Conservation (phyloP, 352 stramenopile genomes). For the Poterioochromonas sp. region DNA sequence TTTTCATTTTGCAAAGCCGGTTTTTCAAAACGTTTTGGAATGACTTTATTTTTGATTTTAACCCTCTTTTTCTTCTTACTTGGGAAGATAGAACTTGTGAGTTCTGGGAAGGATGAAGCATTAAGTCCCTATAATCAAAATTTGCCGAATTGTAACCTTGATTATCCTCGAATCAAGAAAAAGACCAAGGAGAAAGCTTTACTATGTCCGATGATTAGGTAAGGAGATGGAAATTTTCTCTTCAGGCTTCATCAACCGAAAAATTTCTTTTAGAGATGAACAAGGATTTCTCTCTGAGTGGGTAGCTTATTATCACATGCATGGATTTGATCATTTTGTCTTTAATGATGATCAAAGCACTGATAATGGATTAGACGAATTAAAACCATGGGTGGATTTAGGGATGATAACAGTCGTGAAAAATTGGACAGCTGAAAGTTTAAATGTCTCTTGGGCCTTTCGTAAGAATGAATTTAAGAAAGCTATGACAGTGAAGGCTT, state of each 20-base stretch:
- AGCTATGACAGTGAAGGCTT: conserved; percentile 17
- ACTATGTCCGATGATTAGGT: conserved; percentile 22
- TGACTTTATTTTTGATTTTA: no score
- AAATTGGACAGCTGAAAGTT: conserved; percentile 25
- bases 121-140: conserved; percentile 24
- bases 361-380: conserved; percentile 5
- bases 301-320: conserved; percentile 33
- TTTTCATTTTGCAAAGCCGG: no score
- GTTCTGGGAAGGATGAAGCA: background rate
- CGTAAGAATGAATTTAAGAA: conserved; percentile 25
- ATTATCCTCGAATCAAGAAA: background rate
- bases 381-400: conserved; percentile 18
- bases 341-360: conserved; percentile 7
- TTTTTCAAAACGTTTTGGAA: no score
- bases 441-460: background rate
- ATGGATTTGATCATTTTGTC: conserved; percentile 26
- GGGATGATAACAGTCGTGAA: background rate
- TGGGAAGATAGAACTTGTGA: no score
- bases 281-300: conserved; percentile 30
- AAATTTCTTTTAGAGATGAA: conserved; percentile 17
- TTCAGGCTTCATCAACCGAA: background rate
- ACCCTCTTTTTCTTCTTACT: no score
- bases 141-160: conserved; percentile 1
- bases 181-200: background rate
- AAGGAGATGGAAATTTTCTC: background rate